Conservation (phyloP, 306 rosid genomes). For the Cicer bijugum region DNA sequence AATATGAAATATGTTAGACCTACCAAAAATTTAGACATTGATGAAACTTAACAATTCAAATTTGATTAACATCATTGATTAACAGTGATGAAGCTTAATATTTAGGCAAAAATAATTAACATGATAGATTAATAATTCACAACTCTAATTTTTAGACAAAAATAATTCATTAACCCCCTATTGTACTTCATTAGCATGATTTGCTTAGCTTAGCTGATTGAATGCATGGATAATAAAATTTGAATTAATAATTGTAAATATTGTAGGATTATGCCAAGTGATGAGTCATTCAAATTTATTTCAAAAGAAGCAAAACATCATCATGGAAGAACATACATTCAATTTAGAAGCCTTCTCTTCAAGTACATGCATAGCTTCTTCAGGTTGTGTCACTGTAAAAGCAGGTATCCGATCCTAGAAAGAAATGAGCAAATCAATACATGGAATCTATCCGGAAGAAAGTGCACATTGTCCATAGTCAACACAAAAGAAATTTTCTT, state of each 20-base stretch:
- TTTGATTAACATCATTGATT: too few relatives aligned
- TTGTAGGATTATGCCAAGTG: constrained; percentile 28
- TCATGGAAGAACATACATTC: constrained; percentile 55
- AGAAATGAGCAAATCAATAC: constrained; percentile 14
- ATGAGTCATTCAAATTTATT: constrained; percentile 32
- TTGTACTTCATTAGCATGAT: constrained; percentile 33
- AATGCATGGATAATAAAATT: too few relatives aligned
- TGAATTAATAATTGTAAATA: neutral
- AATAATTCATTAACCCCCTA: too few relatives aligned
- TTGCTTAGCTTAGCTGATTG: constrained; percentile 24
- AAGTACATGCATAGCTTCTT: constrained; percentile 89
- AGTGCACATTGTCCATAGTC: constrained; percentile 22
- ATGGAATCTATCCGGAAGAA: constrained; percentile 32
- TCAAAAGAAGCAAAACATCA: constrained; percentile 18
- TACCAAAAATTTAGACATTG: too few relatives aligned
- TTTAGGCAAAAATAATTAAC: too few relatives aligned
- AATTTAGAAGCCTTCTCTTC: constrained; percentile 79
- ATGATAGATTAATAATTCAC: too few relatives aligned
- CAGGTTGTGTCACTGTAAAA: constrained; percentile 88
- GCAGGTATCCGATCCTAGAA: constrained; percentile 81
- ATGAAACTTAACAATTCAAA: too few relatives aligned
- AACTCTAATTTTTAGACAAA: too few relatives aligned
- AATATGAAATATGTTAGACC: too few relatives aligned
- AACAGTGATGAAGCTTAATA: too few relatives aligned
- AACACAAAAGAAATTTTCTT: neutral